Evolutionary conservation across 371 early-diverging fungal species (phyloP).

Genomic region (Mucor saturninus): DNA sequence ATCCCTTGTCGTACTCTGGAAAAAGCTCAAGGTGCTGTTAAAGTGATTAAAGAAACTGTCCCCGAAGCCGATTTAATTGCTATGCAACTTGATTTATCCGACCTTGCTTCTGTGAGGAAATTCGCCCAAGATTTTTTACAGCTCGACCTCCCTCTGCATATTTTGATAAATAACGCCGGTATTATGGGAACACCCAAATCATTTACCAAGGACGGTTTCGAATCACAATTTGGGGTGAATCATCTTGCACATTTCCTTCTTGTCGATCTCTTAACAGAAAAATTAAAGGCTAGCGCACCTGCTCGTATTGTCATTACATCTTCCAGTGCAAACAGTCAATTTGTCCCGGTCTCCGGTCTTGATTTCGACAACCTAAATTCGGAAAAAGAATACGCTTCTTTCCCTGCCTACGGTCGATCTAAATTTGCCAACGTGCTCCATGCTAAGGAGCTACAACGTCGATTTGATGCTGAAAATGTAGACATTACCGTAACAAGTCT

Average conservation of each 20-base stretch:
- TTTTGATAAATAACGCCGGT: constrained; percentile 66
- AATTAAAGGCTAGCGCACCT: constrained; percentile 52
- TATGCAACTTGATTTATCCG: constrained; percentile 60
- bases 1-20: constrained; percentile 56
- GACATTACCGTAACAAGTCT: constrained; percentile 6
- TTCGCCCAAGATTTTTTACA: constrained; percentile 52
- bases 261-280: constrained; percentile 60
- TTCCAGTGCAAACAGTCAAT: constrained; percentile 40
- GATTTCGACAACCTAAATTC: constrained; percentile 43
- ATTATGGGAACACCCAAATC: constrained; percentile 66
- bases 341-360: constrained; percentile 17
- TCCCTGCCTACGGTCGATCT: constrained; percentile 15
- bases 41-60: constrained; percentile 50
- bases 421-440: constrained; percentile 55
- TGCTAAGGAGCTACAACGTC: constrained; percentile 54
- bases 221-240: constrained; percentile 51
- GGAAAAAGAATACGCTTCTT: constrained; percentile 24
- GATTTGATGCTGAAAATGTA: constrained; percentile 25
- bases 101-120: constrained; percentile 48
- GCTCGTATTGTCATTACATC: constrained; percentile 60
- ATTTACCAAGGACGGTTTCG: constrained; percentile 60
- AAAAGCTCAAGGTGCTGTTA: constrained; percentile 48
- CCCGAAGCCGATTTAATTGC: constrained; percentile 45
- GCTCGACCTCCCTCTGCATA: constrained; percentile 47
- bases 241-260: constrained; percentile 77